Percentiles rank a stretch among this genome's conserved stretches.
These are phyloP conservation scores for Lepiota subincarnata DNA, from an alignment of 768 basidiomycete species.

Conservation along the genomic window DNA sequence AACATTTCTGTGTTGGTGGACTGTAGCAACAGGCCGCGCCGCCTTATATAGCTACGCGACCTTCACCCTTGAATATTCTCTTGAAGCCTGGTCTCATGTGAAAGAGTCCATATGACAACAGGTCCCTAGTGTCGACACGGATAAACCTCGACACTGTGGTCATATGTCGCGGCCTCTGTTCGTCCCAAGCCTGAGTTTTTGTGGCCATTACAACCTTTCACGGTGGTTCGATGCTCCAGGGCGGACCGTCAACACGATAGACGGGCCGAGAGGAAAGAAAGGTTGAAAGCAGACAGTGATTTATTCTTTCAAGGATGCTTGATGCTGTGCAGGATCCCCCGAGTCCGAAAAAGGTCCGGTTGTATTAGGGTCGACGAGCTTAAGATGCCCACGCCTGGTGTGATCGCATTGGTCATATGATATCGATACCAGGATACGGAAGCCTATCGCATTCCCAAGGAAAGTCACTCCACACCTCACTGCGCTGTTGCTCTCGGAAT, in stretches of 20 bases:
- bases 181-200: not conserved
- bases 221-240: not conserved
- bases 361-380: too few relatives aligned
- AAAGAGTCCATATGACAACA: not conserved
- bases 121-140: not conserved
- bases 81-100: not conserved
- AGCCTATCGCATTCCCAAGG: too few relatives aligned
- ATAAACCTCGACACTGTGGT: constrained; percentile 3
- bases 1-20: not conserved
- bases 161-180: constrained; percentile 2
- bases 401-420: too few relatives aligned
- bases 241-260: not conserved
- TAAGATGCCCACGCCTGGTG: too few relatives aligned
- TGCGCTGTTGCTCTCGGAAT: too few relatives aligned
- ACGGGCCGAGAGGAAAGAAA: too few relatives aligned
- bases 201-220: not conserved
- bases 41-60: not conserved
- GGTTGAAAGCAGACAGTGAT: too few relatives aligned
- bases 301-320: too few relatives aligned
- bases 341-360: too few relatives aligned
- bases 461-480: too few relatives aligned
- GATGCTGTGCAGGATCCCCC: too few relatives aligned
- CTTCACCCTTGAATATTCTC: not conserved
- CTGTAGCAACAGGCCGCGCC: not conserved
- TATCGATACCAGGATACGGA: too few relatives aligned